Evolutionary conservation across 805 yeast species (phyloP).

Genomic region (Yarrowia osloensis): DNA sequence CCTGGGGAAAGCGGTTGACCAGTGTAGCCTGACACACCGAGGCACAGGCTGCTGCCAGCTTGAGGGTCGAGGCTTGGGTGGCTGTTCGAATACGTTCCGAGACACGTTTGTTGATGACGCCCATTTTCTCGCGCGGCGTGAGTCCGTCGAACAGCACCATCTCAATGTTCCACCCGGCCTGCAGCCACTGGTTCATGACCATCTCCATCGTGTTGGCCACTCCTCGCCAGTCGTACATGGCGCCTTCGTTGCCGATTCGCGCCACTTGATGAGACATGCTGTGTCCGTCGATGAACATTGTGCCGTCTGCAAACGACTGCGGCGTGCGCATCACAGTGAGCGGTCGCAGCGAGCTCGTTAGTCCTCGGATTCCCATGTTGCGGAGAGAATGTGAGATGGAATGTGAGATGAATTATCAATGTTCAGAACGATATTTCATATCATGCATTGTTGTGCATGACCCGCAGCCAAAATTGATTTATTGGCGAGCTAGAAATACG

Average conservation of each 20-base stretch:
- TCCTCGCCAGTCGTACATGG: neutral
- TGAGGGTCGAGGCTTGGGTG: neutral
- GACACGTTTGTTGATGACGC: neutral
- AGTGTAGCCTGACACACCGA: neutral
- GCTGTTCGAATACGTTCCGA: neutral
- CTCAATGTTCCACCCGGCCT: neutral
- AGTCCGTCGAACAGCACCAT: constrained; percentile 2
- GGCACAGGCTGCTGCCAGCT: neutral
- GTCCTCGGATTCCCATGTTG: neutral
- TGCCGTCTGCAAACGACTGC: neutral
- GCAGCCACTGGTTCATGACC: neutral
- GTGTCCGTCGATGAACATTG: constrained; percentile 15
- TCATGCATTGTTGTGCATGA: too few species aligned
- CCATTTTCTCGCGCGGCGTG: neutral
- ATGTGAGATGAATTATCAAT: too few species aligned
- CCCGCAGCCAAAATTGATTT: too few species aligned
- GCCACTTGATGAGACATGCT: neutral
- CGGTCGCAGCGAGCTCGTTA: neutral
- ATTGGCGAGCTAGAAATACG: too few species aligned
- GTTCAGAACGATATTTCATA: too few species aligned
- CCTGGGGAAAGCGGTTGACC: neutral
- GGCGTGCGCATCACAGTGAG: neutral
- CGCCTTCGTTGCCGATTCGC: neutral
- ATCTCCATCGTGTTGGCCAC: neutral
- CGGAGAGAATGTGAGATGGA: too few species aligned